These are phyloP conservation scores for Sugiyamaella smithiae DNA, from an alignment of 805 yeast genomes.

Conservation along the genomic window DNA sequence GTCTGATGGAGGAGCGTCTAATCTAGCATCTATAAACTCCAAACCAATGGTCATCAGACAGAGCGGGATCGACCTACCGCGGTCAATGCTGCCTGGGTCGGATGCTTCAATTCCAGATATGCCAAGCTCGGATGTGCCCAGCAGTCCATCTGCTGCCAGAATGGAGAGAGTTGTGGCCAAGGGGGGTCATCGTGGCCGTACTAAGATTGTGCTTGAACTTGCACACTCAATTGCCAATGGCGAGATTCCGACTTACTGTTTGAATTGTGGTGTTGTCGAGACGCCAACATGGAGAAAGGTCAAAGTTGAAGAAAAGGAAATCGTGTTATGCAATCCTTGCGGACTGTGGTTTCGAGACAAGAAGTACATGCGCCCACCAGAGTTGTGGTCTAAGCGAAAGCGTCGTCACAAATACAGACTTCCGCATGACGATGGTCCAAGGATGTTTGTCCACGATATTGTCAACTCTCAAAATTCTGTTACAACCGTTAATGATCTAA, in stretches of 20 bases:
- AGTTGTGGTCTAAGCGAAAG: conserved; percentile 22
- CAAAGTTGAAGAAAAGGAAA: conserved; percentile 16
- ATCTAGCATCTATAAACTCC: not conserved
- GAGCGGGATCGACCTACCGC: not conserved
- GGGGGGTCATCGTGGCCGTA: not conserved
- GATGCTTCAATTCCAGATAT: not conserved
- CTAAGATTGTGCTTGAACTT: conserved; percentile 13
- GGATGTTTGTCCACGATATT: not conserved
- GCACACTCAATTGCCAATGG: conserved; percentile 23
- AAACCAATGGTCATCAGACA: not conserved
- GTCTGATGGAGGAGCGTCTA: not conserved
- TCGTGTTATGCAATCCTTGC: conserved; percentile 29
- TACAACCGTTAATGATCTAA: too few species aligned
- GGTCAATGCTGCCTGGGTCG: not conserved
- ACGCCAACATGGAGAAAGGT: conserved; percentile 33
- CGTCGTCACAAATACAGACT: not conserved
- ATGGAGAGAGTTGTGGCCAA: not conserved
- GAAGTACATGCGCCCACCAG: conserved; percentile 25
- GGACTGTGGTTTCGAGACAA: conserved; percentile 26
- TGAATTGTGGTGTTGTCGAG: conserved; percentile 33
- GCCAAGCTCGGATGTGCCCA: not conserved
- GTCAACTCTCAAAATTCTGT: not conserved
- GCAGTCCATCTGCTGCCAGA: not conserved
- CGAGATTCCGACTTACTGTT: conserved; percentile 29
- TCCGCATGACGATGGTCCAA: not conserved